Evolutionary conservation across 2,329 filamentous ascomycete genomes (phyloP).

Genomic region (Talaromyces pinophilus): DNA sequence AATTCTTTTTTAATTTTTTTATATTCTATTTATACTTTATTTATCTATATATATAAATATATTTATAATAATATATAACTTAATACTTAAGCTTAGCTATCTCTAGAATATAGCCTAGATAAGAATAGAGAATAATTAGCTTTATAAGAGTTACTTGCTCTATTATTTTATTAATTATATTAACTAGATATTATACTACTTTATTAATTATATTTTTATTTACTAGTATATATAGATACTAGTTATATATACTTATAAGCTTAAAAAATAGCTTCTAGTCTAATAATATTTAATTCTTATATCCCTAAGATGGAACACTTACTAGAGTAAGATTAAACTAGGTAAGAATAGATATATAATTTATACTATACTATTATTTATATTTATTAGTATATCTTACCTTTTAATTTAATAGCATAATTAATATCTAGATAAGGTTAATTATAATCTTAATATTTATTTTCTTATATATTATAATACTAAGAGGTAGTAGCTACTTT

Average conservation of each 20-base stretch:
- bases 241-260: no score
- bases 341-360: neutral
- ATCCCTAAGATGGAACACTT: no score
- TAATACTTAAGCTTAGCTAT: neutral
- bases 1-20: neutral
- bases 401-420: neutral
- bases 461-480: neutral
- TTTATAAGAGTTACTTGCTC: neutral
- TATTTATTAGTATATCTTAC: neutral
- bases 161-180: neutral
- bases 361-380: neutral
- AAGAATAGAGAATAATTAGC: neutral
- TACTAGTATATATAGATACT: no score
- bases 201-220: no score
- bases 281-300: no score
- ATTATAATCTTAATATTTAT: neutral
- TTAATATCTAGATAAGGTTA: neutral
- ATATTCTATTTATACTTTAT: neutral
- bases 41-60: neutral
- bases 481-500: neutral
- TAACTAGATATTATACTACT: no score
- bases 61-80: neutral
- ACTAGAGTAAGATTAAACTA: neutral
- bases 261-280: no score
- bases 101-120: neutral